Evolutionary conservation across 768 basidiomycete species (phyloP), one percentile per base, ranked within the genome.

Genomic region (Xerocomellus amylosporus): DNA sequence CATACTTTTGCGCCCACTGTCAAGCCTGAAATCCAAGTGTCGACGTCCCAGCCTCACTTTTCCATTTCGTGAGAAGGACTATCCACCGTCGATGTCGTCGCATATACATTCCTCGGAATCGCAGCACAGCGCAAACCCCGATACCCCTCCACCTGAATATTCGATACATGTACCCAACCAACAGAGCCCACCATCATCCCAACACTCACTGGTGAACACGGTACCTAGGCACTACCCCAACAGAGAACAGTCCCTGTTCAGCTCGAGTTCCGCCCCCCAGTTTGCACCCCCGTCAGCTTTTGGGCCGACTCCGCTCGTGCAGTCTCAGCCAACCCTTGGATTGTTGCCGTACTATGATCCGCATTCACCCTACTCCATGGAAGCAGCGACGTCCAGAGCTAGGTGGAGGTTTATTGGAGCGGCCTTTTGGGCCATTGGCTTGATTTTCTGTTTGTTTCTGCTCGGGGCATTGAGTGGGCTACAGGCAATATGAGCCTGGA

Each of bases 351-450:
- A 64, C 73, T 75, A 79, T 61, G 79, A 80, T 59, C 77, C 73
- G 9, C 70, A 63, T 36, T 76, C 76, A 24, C 62, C 68, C 20
- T 64, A 77, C 54, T 71, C 77, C 40, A 46, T 75, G 3, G 65
- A 66, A 45, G 68, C 67, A 49, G 78, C 79, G 28, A 61, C 57
- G 9, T 53, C 56, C 42, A 67, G 80, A 26, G 79, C 79, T 33
- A 69, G 69, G 43, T 59, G 73, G 74, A 71, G 80, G 34, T 80
- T 81, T 54, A 53, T 75, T n/a, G 64, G 62, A 50, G 78, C 77
- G 6, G 53, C 73, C 17, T 33, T 73, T 15, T 77, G 76, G 72
- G 76, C 72, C 5, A 44, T 74, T 31, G 60, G 69, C 43, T 64
- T 78, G 34, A 57, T 71, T 31, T 46, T 58, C 19, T 59, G 70